Conservation (phyloP, 2,329 filamentous ascomycete species). For the Dothideomycetidae sp. region DNA sequence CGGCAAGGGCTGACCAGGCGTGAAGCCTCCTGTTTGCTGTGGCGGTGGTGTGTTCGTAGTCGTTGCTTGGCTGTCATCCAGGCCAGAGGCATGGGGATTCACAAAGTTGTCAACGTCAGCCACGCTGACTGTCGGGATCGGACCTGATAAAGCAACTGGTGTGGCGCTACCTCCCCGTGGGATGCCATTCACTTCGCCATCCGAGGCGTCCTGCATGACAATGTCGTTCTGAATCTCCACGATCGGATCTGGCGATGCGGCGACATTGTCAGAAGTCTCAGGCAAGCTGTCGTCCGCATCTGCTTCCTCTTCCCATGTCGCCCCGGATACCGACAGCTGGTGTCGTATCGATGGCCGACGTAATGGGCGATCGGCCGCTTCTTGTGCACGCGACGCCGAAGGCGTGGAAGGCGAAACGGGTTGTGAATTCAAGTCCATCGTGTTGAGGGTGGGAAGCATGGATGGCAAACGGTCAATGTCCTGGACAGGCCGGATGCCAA, state of each 20-base stretch:
- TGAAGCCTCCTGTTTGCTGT: conserved; percentile 19
- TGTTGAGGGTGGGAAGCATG: conserved; percentile 57
- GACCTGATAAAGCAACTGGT: conserved; percentile 59
- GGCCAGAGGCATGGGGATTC: conserved; percentile 70
- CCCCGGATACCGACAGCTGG: conserved; percentile 72
- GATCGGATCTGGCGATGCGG: conserved; percentile 45
- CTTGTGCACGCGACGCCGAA: conserved; percentile 40
- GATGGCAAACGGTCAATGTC: conserved; percentile 72
- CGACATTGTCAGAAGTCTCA: conserved; percentile 32
- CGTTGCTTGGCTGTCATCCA: conserved; percentile 37
- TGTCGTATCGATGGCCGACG: conserved; percentile 78
- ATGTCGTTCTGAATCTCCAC: conserved; percentile 69
- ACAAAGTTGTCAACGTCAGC: conserved; percentile 87
- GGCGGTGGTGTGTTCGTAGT: conserved; percentile 62
- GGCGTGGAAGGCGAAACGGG: conserved; percentile 85
- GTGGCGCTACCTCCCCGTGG: conserved; percentile 52
- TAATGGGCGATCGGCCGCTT: conserved; percentile 43
- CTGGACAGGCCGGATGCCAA: conserved; percentile 61
- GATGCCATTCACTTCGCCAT: conserved; percentile 65
- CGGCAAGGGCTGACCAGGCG: conserved; percentile 47
- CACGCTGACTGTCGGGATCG: conserved; percentile 69
- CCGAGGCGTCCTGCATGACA: conserved; percentile 76
- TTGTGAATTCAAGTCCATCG: conserved; percentile 59
- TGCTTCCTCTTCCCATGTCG: conserved; percentile 57
- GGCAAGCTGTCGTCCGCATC: conserved; percentile 70